These are phyloP conservation scores for Colletotrichum musae DNA, from an alignment of 2,329 filamentous ascomycete genomes.

Conservation along the genomic window DNA sequence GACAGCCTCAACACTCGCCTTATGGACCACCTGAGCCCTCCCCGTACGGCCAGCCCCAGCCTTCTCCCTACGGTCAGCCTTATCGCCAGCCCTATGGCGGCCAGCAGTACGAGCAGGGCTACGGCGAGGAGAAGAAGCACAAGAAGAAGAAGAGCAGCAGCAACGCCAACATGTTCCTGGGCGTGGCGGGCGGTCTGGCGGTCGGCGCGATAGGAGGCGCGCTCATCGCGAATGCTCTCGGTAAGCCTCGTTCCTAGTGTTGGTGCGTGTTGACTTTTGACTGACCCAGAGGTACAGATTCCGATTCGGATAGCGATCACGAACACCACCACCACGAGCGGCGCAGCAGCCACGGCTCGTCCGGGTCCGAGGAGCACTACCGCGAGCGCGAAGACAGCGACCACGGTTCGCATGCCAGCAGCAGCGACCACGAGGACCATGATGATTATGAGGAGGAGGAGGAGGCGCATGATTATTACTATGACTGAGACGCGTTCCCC, in stretches of 20 bases:
- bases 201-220: constrained; percentile 71
- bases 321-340: constrained; percentile 15
- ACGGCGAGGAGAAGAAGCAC: constrained; percentile 40
- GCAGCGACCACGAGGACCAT: constrained; percentile 60
- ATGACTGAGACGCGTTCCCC: constrained; percentile 31
- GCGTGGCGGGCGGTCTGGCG: constrained; percentile 70
- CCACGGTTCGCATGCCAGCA: constrained; percentile 48
- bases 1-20: constrained; percentile 6
- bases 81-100: background rate
- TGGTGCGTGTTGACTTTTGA: background rate
- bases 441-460: constrained; percentile 64
- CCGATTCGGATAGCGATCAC: constrained; percentile 26
- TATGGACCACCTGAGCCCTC: constrained; percentile 9
- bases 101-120: constrained; percentile 29
- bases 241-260: constrained; percentile 54
- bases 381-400: constrained; percentile 44
- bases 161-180: constrained; percentile 66
- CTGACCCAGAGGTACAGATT: background rate
- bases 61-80: constrained; percentile 8
- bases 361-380: background rate
- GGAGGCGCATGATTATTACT: constrained; percentile 10
- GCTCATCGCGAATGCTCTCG: constrained; percentile 67
- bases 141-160: constrained; percentile 59
- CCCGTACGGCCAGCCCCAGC: constrained; percentile 11
- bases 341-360: constrained; percentile 18